Evolutionary conservation across 2,329 filamentous ascomycete species (phyloP).

Genomic region (Calonectria pauciramosa): DNA sequence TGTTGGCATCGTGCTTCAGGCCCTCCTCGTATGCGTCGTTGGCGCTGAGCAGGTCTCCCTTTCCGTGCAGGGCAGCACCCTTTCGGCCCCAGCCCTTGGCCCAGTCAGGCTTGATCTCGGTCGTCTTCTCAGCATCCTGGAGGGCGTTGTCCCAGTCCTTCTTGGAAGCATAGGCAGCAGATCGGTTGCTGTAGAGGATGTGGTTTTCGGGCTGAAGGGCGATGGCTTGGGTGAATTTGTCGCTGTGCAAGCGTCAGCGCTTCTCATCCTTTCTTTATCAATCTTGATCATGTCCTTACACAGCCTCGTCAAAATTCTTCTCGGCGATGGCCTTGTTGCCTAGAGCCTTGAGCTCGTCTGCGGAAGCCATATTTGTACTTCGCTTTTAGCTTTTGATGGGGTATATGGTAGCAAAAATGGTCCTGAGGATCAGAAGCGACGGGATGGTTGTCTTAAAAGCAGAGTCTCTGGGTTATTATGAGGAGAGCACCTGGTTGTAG

Average conservation of each 20-base stretch:
- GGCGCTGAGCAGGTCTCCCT: conserved; percentile 86
- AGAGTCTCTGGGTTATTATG: conserved; percentile 29
- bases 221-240: conserved; percentile 96
- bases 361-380: conserved; percentile 64
- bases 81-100: conserved; percentile 96
- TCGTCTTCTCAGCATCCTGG: conserved; percentile 92
- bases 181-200: conserved; percentile 98
- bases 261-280: neutral
- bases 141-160: conserved; percentile 89
- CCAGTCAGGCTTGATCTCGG: conserved; percentile 97
- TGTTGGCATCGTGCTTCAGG: conserved; percentile 91
- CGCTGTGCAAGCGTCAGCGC: conserved; percentile 64
- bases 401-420: conserved; percentile 12
- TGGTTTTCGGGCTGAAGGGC: conserved; percentile 90
- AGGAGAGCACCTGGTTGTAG: conserved; percentile 37
- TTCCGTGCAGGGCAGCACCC: conserved; percentile 89
- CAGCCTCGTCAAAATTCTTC: conserved; percentile 95
- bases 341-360: conserved; percentile 91
- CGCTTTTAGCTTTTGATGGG: conserved; percentile 17
- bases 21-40: conserved; percentile 94
- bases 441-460: conserved; percentile 27
- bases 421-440: conserved; percentile 23
- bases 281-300: conserved; percentile 72
- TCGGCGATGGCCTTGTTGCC: conserved; percentile 99
- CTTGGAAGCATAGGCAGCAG: conserved; percentile 88